Percentiles rank a stretch among this genome's conserved stretches.
Conservation (phyloP, 192 early-diverging fungal genomes). For the Umbelopsis ramanniana region DNA sequence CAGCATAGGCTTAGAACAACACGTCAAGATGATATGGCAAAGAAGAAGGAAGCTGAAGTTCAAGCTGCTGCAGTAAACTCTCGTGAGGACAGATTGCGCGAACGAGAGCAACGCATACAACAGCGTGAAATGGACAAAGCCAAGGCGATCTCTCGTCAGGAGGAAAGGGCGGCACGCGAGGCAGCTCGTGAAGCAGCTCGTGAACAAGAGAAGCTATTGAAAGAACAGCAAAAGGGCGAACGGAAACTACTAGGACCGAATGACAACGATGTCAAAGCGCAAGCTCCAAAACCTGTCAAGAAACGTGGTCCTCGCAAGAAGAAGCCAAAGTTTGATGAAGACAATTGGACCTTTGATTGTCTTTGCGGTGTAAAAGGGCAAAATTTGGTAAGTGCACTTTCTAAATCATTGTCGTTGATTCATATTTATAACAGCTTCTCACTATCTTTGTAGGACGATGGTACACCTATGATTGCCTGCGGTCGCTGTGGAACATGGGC, state of each 20-base stretch:
- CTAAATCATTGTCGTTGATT: background rate
- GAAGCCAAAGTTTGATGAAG: constrained; percentile 42
- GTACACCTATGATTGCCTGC: constrained; percentile 74
- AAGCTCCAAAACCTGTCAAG: background rate
- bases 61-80: constrained; percentile 27
- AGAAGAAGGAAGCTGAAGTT: constrained; percentile 35
- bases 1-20: constrained; percentile 40
- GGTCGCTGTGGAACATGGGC: constrained; percentile 71
- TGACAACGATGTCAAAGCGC: background rate
- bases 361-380: constrained; percentile 50
- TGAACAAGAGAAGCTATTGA: constrained; percentile 13
- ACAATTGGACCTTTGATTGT: constrained; percentile 55
- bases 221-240: background rate
- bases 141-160: constrained; percentile 29
- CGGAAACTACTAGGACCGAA: background rate
- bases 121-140: constrained; percentile 38
- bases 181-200: constrained; percentile 26
- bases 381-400: constrained; percentile 45
- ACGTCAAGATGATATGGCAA: constrained; percentile 37
- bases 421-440: no score
- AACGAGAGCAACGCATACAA: constrained; percentile 42
- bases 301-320: constrained; percentile 29
- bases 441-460: constrained; percentile 56
- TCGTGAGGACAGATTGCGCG: constrained; percentile 33
- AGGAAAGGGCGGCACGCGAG: constrained; percentile 31